These are phyloP conservation scores for Rhododendron simsii DNA, from an alignment of 148 eudicot genomes.

Conservation along the genomic window DNA sequence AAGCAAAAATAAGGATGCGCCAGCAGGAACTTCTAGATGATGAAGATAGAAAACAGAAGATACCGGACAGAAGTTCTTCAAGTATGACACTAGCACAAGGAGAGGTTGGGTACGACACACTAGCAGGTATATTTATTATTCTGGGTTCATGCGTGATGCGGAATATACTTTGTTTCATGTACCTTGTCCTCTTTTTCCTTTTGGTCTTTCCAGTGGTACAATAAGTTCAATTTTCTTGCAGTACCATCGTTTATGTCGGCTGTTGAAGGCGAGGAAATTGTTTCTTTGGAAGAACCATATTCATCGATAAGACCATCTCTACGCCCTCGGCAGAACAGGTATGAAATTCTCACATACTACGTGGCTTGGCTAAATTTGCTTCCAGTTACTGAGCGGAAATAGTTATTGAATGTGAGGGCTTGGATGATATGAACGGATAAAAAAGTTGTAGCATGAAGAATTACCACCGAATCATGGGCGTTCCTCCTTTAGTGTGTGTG, in stretches of 20 bases:
- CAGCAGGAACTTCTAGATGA: slow-evolving; percentile 83
- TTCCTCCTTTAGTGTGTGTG: not conserved
- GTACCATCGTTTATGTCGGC: slow-evolving; percentile 26
- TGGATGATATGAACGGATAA: not conserved
- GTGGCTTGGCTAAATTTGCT: not conserved
- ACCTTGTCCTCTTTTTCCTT: not conserved
- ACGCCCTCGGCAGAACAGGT: slow-evolving; percentile 67
- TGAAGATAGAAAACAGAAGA: slow-evolving; percentile 58
- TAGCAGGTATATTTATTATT: slow-evolving; percentile 31
- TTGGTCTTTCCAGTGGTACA: not conserved
- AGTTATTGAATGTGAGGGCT: not conserved
- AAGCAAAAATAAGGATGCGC: slow-evolving; percentile 98
- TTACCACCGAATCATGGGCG: not conserved
- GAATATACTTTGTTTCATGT: not conserved
- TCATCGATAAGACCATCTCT: slow-evolving; percentile 42
- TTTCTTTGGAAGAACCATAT: slow-evolving; percentile 40
- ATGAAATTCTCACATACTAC: not conserved
- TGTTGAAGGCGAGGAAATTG: slow-evolving; percentile 56
- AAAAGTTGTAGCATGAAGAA: not conserved
- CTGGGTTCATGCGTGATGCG: not conserved
- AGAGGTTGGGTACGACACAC: slow-evolving; percentile 47
- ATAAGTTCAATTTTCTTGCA: slow-evolving; percentile 10
- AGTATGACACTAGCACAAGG: slow-evolving; percentile 34
- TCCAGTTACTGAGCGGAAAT: not conserved
- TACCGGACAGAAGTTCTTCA: slow-evolving; percentile 46